A percentile compares a stretch with the other conserved stretches of the same genome.
These are phyloP conservation scores for Eucalyptus globulus DNA, from an alignment of 345 rosid species.

Conservation along the genomic window DNA sequence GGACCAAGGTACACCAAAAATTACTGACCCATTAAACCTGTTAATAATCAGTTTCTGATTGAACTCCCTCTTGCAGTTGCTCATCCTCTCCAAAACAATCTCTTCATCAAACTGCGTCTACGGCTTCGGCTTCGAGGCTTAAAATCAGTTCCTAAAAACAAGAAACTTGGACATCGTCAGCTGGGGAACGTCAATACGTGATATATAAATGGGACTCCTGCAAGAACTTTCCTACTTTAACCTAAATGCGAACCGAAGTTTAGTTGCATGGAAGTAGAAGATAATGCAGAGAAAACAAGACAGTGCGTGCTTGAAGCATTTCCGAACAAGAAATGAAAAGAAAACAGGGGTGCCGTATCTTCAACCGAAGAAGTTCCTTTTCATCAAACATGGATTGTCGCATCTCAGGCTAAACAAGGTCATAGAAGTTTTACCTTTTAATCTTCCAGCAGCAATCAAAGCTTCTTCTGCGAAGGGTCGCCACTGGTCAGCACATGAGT, in stretches of 20 bases:
- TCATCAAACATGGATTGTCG: neutral
- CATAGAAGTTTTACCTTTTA: conserved; percentile 29
- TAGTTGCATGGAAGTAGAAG: neutral
- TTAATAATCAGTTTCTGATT: neutral
- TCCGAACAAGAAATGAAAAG: neutral
- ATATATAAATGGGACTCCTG: neutral
- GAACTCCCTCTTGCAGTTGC: neutral
- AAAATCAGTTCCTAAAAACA: conserved; percentile 10
- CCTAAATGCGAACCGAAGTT: neutral
- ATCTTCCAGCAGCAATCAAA: conserved; percentile 52
- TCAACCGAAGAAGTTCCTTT: neutral
- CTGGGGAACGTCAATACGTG: neutral
- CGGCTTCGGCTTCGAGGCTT: conserved; percentile 5
- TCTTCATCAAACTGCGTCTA: conserved; percentile 6
- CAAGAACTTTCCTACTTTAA: neutral
- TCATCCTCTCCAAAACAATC: conserved; percentile 17
- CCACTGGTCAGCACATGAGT: conserved; percentile 82
- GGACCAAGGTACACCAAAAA: neutral
- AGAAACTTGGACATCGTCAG: neutral
- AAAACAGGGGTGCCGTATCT: neutral
- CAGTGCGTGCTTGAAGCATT: neutral
- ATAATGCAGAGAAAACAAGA: neutral
- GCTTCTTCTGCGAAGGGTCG: conserved; percentile 87
- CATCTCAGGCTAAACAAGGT: neutral
- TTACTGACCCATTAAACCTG: neutral